Percentiles rank a stretch among this genome's conserved stretches.
Conservation (phyloP, 352 stramenopile genomes). For the Phytophthora foliorum region DNA sequence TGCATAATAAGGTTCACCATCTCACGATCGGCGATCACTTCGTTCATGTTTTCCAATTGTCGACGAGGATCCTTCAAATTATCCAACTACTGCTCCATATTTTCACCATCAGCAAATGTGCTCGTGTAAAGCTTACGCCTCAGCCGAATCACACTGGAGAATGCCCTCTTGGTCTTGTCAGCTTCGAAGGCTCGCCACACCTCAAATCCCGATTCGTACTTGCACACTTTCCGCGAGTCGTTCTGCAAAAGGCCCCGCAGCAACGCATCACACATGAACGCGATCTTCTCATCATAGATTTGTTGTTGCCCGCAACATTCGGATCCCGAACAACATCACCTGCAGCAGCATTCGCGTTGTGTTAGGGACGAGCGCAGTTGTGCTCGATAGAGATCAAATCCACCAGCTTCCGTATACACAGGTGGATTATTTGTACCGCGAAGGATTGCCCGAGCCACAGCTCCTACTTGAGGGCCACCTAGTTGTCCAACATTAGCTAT, state of each 20-base stretch:
- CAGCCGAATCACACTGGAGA: not conserved
- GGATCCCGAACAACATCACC: not conserved
- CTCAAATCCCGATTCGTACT: not conserved
- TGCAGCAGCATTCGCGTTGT: not conserved
- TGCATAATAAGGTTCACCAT: slow-evolving; percentile 11
- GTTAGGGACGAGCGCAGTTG: not conserved
- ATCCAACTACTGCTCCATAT: slow-evolving; percentile 11
- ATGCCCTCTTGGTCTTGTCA: slow-evolving; percentile 11
- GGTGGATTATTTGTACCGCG: slow-evolving; percentile 6
- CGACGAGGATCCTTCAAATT: not conserved
- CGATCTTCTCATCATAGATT: not conserved
- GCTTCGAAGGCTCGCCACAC: slow-evolving; percentile 15
- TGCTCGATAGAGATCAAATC: slow-evolving; percentile 13
- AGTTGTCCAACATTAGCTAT: no score
- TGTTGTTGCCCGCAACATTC: not conserved
- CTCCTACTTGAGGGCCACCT: no score
- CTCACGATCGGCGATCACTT: not conserved
- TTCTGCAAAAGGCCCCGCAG: slow-evolving; percentile 5
- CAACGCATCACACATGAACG: slow-evolving; percentile 2
- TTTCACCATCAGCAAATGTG: not conserved
- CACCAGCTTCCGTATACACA: not conserved
- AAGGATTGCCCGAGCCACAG: not conserved
- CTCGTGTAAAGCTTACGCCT: slow-evolving; percentile 1
- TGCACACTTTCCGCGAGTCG: not conserved
- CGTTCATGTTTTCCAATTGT: slow-evolving; percentile 10